Conservation (phyloP, 1,139 yeast species). For the Saccharomyces uvarum region DNA sequence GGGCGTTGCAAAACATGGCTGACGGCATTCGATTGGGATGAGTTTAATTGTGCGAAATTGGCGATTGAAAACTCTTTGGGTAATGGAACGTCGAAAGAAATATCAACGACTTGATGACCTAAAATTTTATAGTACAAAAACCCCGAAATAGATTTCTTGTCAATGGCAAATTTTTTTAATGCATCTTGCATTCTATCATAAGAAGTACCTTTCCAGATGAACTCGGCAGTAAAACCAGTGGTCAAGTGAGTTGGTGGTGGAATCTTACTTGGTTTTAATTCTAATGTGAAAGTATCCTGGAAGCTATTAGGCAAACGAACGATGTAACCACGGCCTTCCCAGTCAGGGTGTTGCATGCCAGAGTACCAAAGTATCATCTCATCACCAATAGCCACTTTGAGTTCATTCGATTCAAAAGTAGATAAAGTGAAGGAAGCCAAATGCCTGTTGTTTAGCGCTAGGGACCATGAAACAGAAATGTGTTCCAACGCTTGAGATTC, state of each 20-base stretch:
- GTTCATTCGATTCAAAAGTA: slow-evolving; percentile 55
- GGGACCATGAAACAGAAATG: slow-evolving; percentile 67
- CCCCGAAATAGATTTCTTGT: slow-evolving; percentile 65
- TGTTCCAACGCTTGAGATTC: slow-evolving; percentile 77
- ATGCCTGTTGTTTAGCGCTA: slow-evolving; percentile 57
- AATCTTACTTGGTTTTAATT: slow-evolving; percentile 40
- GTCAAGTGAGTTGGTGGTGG: slow-evolving; percentile 45
- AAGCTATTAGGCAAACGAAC: slow-evolving; percentile 61
- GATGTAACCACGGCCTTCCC: slow-evolving; percentile 72
- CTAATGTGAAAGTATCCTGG: slow-evolving; percentile 68
- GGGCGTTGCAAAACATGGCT: slow-evolving; percentile 65
- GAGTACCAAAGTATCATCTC: slow-evolving; percentile 59
- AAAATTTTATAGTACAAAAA: slow-evolving; percentile 71
- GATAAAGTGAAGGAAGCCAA: slow-evolving; percentile 65
- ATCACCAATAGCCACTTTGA: slow-evolving; percentile 82
- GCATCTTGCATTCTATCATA: slow-evolving; percentile 82
- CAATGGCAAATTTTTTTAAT: slow-evolving; percentile 61
- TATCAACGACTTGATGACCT: slow-evolving; percentile 70
- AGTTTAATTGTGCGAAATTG: slow-evolving; percentile 60
- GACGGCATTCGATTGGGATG: slow-evolving; percentile 76
- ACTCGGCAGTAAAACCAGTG: slow-evolving; percentile 73
- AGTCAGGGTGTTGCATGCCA: slow-evolving; percentile 44
- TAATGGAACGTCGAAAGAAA: slow-evolving; percentile 51
- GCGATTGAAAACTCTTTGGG: slow-evolving; percentile 62
- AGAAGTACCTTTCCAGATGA: slow-evolving; percentile 83